These are phyloP conservation scores for Lolium multiflorum DNA, from an alignment of 176 grass and related monocot species.

Conservation along the genomic window DNA sequence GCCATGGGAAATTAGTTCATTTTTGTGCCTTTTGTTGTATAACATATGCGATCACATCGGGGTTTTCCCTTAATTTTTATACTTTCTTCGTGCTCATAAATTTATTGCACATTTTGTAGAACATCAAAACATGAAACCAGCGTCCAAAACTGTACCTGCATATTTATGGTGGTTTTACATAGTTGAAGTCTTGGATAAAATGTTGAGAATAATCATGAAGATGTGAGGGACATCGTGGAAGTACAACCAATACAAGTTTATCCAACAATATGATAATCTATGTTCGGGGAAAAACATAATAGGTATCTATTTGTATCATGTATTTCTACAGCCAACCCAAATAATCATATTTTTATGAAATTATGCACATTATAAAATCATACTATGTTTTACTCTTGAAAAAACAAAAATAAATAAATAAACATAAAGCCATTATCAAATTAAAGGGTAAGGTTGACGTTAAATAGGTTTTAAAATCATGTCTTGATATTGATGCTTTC, in stretches of 20 bases:
- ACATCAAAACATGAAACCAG: neutral
- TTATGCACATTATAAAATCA: neutral
- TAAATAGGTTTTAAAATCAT: neutral
- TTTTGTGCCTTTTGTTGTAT: too few relatives aligned
- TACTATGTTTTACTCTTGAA: neutral
- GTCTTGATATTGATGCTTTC: neutral
- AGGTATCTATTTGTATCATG: neutral
- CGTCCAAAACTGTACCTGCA: neutral
- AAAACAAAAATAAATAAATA: too few relatives aligned
- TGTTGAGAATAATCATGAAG: neutral
- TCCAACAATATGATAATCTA: neutral
- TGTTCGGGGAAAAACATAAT: neutral
- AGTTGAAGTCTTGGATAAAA: neutral
- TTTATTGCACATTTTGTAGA: neutral
- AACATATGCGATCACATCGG: too few relatives aligned
- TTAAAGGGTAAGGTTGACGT: neutral
- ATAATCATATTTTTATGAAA: neutral
- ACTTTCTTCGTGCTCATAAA: neutral
- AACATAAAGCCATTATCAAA: neutral
- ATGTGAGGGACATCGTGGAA: too few relatives aligned
- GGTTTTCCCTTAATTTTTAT: neutral
- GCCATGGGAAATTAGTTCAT: too few relatives aligned
- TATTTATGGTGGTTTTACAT: neutral
- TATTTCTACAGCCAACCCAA: neutral
- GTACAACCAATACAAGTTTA: neutral